Percentiles rank a stretch among this genome's conserved stretches.
Evolutionary conservation across 2,329 filamentous ascomycete genomes (phyloP).

Genomic region (Sporothrix schenckii): DNA sequence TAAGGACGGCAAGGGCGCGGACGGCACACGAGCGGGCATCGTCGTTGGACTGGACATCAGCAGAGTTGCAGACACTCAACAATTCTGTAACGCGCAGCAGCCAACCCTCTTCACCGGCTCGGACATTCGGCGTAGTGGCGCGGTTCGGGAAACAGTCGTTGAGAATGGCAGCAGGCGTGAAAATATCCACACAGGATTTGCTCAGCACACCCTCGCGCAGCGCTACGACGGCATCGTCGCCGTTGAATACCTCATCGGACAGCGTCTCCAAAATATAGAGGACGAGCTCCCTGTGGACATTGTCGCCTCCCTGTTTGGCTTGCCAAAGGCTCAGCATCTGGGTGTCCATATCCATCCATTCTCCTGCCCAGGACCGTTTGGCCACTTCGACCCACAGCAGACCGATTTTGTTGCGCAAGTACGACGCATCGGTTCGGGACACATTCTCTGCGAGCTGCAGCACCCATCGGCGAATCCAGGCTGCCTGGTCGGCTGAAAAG

Average conservation of each 20-base stretch:
- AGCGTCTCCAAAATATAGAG: constrained; percentile 86
- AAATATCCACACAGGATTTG: constrained; percentile 89
- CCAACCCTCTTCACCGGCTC: constrained; percentile 85
- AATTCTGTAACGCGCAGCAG: constrained; percentile 74
- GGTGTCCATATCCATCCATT: constrained; percentile 94
- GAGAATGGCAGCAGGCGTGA: constrained; percentile 77
- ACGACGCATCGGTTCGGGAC: constrained; percentile 72
- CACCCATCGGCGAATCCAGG: constrained; percentile 73
- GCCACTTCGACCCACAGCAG: constrained; percentile 94
- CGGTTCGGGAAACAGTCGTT: constrained; percentile 75
- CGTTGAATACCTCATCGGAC: constrained; percentile 90
- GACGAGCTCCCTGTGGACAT: constrained; percentile 78
- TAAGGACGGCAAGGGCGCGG: constrained; percentile 75
- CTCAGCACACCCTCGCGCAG: constrained; percentile 82
- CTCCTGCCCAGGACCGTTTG: constrained; percentile 87
- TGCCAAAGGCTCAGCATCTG: constrained; percentile 84
- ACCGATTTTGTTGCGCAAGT: constrained; percentile 89
- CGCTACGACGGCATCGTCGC: constrained; percentile 83
- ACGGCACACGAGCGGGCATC: constrained; percentile 71
- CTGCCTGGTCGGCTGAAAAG: constrained; percentile 69
- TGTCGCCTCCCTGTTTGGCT: constrained; percentile 58
- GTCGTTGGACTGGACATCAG: constrained; percentile 65
- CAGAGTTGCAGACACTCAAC: constrained; percentile 70
- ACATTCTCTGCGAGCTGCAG: constrained; percentile 75
- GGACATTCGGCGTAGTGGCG: constrained; percentile 67